Evolutionary conservation across 306 rosid genomes (phyloP).

Genomic region (Ceratonia siliqua): DNA sequence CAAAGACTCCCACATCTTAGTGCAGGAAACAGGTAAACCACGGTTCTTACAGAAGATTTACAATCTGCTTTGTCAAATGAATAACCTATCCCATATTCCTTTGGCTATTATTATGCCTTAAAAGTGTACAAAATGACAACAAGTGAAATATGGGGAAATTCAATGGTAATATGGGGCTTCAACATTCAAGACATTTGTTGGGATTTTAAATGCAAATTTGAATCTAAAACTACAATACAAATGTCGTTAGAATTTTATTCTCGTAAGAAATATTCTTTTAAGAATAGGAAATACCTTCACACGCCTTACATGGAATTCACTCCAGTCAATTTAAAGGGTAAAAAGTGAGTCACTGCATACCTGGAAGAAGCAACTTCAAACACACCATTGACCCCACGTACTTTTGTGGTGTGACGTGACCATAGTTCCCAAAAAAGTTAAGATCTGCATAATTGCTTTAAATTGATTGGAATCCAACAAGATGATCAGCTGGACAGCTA

Average conservation of each 20-base stretch:
- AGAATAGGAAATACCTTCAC: background rate
- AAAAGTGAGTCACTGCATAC: background rate
- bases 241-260: background rate
- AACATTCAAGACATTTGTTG: background rate
- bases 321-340: background rate
- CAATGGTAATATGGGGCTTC: background rate
- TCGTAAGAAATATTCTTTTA: background rate
- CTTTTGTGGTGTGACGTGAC: background rate
- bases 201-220: background rate
- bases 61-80: constrained; percentile 20
- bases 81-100: background rate
- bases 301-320: background rate
- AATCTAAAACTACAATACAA: background rate
- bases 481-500: constrained; percentile 10
- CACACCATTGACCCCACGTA: background rate
- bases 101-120: background rate
- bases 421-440: constrained; percentile 1
- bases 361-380: constrained; percentile 15
- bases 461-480: background rate
- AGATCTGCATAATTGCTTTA: constrained; percentile 15
- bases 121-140: background rate
- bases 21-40: constrained; percentile 14
- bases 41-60: constrained; percentile 3
- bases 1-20: background rate
- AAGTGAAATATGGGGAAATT: background rate